Conservation (phyloP, 176 grass and related monocot species). For the Rhipidocladum racemiflorum region DNA sequence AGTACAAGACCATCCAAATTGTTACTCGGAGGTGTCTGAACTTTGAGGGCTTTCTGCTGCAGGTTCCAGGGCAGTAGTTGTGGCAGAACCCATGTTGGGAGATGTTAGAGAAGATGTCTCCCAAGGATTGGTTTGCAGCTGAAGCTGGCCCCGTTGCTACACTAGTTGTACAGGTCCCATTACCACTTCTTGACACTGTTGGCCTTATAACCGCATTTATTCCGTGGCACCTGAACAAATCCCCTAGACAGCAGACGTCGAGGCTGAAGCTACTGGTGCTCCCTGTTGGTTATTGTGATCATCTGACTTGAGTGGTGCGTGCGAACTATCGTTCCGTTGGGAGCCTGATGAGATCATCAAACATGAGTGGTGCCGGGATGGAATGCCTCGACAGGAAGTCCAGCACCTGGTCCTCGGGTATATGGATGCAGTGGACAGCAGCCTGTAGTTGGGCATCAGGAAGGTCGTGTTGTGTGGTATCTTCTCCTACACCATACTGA, state of each 20-base stretch:
- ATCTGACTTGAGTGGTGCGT: constrained; percentile 38
- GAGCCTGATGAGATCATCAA: constrained; percentile 44
- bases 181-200: constrained; percentile 13
- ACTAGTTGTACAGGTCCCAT: constrained; percentile 19
- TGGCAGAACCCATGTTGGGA: constrained; percentile 28
- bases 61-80: constrained; percentile 25
- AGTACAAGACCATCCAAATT: constrained; percentile 28
- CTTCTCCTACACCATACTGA: constrained; percentile 60
- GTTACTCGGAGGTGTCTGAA: constrained; percentile 19
- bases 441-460: constrained; percentile 48
- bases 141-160: constrained; percentile 14
- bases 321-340: constrained; percentile 48
- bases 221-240: constrained; percentile 55
- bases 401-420: constrained; percentile 43
- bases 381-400: constrained; percentile 49
- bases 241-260: constrained; percentile 34
- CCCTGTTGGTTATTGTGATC: constrained; percentile 37
- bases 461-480: constrained; percentile 55
- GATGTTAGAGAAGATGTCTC: constrained; percentile 34
- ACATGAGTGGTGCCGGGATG: constrained; percentile 34
- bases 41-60: constrained; percentile 39
- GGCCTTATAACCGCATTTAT: constrained; percentile 47
- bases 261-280: constrained; percentile 38
- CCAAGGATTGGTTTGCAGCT: constrained; percentile 23
- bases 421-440: constrained; percentile 43